phyloP scores from a whole-genome alignment of 768 basidiomycete species.

The Amanita inopinata region DNA sequence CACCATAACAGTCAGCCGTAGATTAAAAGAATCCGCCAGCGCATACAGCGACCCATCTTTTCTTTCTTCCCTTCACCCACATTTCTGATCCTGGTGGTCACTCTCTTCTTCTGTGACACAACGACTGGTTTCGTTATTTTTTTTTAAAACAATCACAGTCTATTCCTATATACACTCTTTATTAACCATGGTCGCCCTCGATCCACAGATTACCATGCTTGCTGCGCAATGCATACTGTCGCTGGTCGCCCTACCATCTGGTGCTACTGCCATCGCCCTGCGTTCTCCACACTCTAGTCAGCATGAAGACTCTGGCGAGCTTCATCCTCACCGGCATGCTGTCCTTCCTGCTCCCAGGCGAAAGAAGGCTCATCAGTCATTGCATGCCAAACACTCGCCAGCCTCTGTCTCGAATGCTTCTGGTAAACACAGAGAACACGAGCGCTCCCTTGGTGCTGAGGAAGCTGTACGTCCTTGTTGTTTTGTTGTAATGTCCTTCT shows the following conservation, averaged over 20 bases:
- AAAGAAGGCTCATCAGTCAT: not conserved
- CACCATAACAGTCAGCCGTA: constrained; percentile 9
- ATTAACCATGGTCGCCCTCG: constrained; percentile 4
- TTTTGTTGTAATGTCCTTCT: not conserved
- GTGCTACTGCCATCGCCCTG: constrained; percentile 3
- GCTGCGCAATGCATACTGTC: constrained; percentile 6
- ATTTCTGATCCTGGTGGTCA: constrained; percentile 7
- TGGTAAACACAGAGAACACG: not conserved
- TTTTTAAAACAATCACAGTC: not conserved
- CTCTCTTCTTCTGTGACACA: not conserved
- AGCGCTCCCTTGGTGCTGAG: too few species aligned
- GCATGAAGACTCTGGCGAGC: not conserved
- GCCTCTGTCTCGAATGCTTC: not conserved
- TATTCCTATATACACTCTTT: constrained; percentile 3
- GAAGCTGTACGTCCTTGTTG: not conserved
- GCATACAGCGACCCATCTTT: constrained; percentile 1
- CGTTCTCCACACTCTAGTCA: constrained; percentile 4
- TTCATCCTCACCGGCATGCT: not conserved
- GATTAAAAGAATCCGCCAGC: constrained; percentile 2
- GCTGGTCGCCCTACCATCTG: not conserved
- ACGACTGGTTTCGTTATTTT: constrained; percentile 10
- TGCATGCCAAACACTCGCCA: not conserved
- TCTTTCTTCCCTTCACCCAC: constrained; percentile 7
- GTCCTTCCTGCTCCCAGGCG: not conserved
- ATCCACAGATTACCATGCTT: constrained; percentile 6